These are phyloP conservation scores for Zymoseptoria ardabiliae DNA, from an alignment of 2,329 filamentous ascomycete species.

Conservation along the genomic window DNA sequence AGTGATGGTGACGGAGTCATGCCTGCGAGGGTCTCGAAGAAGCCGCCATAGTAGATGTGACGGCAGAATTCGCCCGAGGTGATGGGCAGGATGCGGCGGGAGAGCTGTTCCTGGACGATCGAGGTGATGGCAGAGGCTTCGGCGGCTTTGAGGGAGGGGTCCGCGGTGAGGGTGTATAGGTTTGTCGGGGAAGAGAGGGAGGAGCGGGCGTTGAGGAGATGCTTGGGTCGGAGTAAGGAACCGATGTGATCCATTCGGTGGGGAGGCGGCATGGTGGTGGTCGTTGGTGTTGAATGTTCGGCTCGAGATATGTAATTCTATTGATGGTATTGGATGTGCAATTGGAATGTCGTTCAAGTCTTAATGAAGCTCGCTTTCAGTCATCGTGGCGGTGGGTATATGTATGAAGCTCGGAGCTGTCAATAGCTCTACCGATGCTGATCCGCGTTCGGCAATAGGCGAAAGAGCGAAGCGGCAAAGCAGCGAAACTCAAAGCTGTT, in stretches of 20 bases:
- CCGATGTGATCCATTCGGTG: conserved; percentile 67
- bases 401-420: not conserved
- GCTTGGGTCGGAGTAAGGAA: conserved; percentile 57
- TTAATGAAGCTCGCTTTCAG: not conserved
- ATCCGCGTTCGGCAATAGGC: not conserved
- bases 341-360: not conserved
- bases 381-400: not conserved
- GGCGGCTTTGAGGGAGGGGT: conserved; percentile 48
- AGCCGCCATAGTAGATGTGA: conserved; percentile 23
- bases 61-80: conserved; percentile 59
- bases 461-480: not conserved
- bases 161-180: conserved; percentile 12
- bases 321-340: not conserved
- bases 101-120: conserved; percentile 55
- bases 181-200: conserved; percentile 7
- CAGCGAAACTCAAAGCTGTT: not conserved
- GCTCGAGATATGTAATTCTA: too few relatives aligned
- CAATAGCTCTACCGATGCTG: not conserved
- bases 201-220: conserved; percentile 51
- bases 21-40: conserved; percentile 20
- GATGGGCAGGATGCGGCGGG: conserved; percentile 54
- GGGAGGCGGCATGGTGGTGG: conserved; percentile 36
- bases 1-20: conserved; percentile 11
- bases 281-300: too few relatives aligned
- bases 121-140: conserved; percentile 59